phyloP scores from a whole-genome alignment of 805 yeast genomes.

The Candida fluviatilis region DNA sequence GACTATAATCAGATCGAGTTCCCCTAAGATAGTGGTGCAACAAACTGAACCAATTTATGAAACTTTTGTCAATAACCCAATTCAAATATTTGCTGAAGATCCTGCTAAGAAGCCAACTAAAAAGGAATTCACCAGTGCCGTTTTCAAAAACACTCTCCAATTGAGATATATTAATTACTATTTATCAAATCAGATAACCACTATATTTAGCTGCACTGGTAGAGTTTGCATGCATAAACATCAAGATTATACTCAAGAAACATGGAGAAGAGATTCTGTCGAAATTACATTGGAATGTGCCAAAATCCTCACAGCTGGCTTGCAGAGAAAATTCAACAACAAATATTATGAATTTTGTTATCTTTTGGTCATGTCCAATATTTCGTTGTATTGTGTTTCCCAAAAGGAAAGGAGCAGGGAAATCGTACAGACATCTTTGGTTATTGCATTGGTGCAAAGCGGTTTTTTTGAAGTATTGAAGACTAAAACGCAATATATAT shows the following conservation, averaged over 20 bases:
- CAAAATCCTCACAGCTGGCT: slow-evolving; percentile 19
- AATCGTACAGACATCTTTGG: slow-evolving; percentile 34
- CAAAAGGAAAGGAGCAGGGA: slow-evolving; percentile 21
- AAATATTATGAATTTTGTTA: slow-evolving; percentile 26
- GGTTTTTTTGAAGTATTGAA: slow-evolving; percentile 41
- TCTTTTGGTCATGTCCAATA: slow-evolving; percentile 23
- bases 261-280: slow-evolving; percentile 39
- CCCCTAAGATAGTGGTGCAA: slow-evolving; percentile 46
- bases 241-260: slow-evolving; percentile 35
- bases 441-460: slow-evolving; percentile 47
- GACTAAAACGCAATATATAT: slow-evolving; percentile 18
- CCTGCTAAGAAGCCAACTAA: slow-evolving; percentile 25
- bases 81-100: slow-evolving; percentile 41
- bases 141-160: slow-evolving; percentile 59
- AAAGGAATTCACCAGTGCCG: slow-evolving; percentile 47
- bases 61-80: slow-evolving; percentile 25
- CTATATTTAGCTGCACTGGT: slow-evolving; percentile 40
- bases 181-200: slow-evolving; percentile 42
- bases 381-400: slow-evolving; percentile 35
- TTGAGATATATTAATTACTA: slow-evolving; percentile 48
- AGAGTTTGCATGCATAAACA: slow-evolving; percentile 45
- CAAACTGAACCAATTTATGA: slow-evolving; percentile 36
- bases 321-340: slow-evolving; percentile 17
- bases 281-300: slow-evolving; percentile 33
- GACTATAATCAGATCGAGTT: slow-evolving; percentile 40